phyloP scores from a whole-genome alignment of 1,139 yeast genomes.

The Candida albicans region DNA sequence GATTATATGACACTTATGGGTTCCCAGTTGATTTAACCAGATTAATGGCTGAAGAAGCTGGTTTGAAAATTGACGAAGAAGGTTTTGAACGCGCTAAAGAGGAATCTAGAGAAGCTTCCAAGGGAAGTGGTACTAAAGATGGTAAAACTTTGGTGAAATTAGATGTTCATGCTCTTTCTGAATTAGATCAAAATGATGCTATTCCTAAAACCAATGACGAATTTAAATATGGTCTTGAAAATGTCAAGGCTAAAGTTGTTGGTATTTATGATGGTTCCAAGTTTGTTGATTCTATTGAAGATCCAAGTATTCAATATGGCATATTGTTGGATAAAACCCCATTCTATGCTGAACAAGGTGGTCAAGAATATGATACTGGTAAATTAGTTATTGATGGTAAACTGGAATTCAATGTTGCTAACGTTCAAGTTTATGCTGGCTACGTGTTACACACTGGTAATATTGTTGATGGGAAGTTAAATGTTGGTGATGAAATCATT shows the following conservation, averaged over 20 bases:
- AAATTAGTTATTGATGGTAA: constrained; percentile 84
- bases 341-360: constrained; percentile 98
- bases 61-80: constrained; percentile 85
- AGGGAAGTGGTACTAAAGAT: constrained; percentile 70
- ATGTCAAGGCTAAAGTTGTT: constrained; percentile 61
- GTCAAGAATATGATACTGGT: constrained; percentile 97
- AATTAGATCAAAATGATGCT: constrained; percentile 53
- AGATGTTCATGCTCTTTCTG: constrained; percentile 85
- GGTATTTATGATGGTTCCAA: constrained; percentile 65
- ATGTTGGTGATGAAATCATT: constrained; percentile 68
- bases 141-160: constrained; percentile 68
- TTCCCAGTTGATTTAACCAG: constrained; percentile 98
- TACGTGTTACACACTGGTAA: constrained; percentile 93
- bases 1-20: constrained; percentile 98
- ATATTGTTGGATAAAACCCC: constrained; percentile 84
- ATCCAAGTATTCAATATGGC: constrained; percentile 62
- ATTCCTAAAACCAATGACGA: constrained; percentile 83
- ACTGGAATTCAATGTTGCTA: constrained; percentile 84
- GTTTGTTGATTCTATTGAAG: constrained; percentile 3
- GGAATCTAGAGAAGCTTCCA: constrained; percentile 91
- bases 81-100: constrained; percentile 89
- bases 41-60: constrained; percentile 98
- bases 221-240: constrained; percentile 67
- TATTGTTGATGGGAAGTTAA: constrained; percentile 71
- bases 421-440: constrained; percentile 92